These are phyloP conservation scores for Colletotrichum paranaense DNA, from an alignment of 2,329 filamentous ascomycete species.

Conservation along the genomic window DNA sequence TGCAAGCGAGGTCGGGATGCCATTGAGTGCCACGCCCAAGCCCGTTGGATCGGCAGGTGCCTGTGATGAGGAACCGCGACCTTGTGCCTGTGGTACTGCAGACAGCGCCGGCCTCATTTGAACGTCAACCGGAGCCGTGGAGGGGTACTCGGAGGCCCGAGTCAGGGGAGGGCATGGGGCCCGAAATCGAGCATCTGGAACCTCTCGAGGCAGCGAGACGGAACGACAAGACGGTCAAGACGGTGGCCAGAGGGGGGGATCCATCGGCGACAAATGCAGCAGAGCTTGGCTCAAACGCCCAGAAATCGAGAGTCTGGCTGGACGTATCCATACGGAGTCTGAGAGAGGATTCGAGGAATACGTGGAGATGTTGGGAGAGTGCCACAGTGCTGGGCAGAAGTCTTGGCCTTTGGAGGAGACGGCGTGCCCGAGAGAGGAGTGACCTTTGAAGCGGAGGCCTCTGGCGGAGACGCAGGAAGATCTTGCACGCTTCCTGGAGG, in stretches of 20 bases:
- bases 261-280: not conserved
- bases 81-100: constrained; percentile 7
- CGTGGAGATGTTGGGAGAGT: not conserved
- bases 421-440: constrained; percentile 28
- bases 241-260: constrained; percentile 3
- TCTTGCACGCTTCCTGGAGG: constrained; percentile 22
- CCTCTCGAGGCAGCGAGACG: constrained; percentile 3
- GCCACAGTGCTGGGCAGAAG: not conserved
- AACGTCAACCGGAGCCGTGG: constrained; percentile 33
- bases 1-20: not conserved
- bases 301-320: too few relatives aligned
- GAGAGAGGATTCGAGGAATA: not conserved
- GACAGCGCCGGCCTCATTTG: constrained; percentile 23
- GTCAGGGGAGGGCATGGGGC: constrained; percentile 22
- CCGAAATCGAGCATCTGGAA: not conserved
- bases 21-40: not conserved
- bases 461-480: constrained; percentile 33
- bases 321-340: too few relatives aligned
- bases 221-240: constrained; percentile 31
- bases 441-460: constrained; percentile 33
- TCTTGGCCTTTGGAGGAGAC: constrained; percentile 10
- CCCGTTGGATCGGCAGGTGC: constrained; percentile 21
- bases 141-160: constrained; percentile 22
- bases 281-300: not conserved
- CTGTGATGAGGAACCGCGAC: not conserved